Base-by-base conservation (phyloP, 2,329 filamentous ascomycete species). In the Fusarium sp. region DNA sequence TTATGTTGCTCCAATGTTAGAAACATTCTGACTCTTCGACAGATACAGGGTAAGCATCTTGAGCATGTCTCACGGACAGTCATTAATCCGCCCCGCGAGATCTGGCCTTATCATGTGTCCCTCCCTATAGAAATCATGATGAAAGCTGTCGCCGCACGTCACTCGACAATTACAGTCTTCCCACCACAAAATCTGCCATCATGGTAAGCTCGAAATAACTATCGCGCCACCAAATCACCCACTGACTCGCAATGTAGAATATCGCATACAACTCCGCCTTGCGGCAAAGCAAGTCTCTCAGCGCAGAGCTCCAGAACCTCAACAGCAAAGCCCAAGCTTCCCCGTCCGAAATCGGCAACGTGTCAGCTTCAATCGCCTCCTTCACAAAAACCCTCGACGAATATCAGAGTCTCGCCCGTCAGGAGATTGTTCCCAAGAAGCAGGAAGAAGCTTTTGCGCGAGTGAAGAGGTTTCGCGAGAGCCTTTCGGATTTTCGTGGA, bases 361-460 rank as follows among this genome's bases (percentile, higher is more conserved):
- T 94, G 70, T 91, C 91, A n/a, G 91, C 90, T 22, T 92, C 92
- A 16, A 83, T 97, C 30, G 90, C 92, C 45, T 82, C 94, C 64
- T 94, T 99, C 80, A 89, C 92, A 48, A 93, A 96, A 66, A 97
- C 94, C 1, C 87, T 99, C 70, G 94, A 98, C 82, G 94, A 98
- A 78, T 99, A 99, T 84, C 89, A 92, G 76, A 87, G 88, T 58
- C 89, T 97, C 30, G 92, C 94, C 2, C 92, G 93, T 71, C 92
- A 95, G 75, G 96, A 99, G 80, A 89, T 97, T 32, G 94, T 97
- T 60, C 88, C 92, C 7, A 91, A 93, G 64, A 99, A 98, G 82
- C 93, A 97, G 74, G 91, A 96, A 65, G 97, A 98, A 77, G 96
- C 95, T 2, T 86, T 89, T 70, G 94, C 97, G 77, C 89, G 96